Evolutionary conservation across 2,329 filamentous ascomycete genomes (phyloP).

Genomic region (Cladosporium cucumerinum): DNA sequence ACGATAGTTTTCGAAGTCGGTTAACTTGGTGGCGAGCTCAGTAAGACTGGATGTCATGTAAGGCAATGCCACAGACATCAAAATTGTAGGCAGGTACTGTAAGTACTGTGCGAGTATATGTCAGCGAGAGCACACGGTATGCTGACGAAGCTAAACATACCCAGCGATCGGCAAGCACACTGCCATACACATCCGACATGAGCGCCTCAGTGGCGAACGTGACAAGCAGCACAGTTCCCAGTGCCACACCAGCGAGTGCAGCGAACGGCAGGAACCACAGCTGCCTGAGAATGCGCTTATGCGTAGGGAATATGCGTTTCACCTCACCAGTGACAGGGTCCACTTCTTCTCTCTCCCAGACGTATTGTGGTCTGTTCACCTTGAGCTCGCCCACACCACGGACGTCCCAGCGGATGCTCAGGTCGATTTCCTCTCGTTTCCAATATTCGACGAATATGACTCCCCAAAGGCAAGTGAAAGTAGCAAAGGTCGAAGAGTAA

Average conservation of each 20-base stretch:
- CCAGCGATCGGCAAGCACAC: conserved; percentile 5
- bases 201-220: conserved; percentile 8
- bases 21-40: conserved; percentile 53
- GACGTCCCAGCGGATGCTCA: conserved; percentile 15
- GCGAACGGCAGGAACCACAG: conserved; percentile 12
- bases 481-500: conserved; percentile 7
- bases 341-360: conserved; percentile 10
- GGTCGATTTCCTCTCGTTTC: conserved; percentile 12
- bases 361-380: conserved; percentile 10
- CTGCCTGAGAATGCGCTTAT: conserved; percentile 13
- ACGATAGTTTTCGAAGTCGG: conserved; percentile 75
- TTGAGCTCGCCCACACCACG: conserved; percentile 6
- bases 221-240: conserved; percentile 7
- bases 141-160: background rate
- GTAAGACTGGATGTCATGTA: conserved; percentile 34
- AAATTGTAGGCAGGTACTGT: conserved; percentile 6
- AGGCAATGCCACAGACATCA: conserved; percentile 6
- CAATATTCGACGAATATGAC: conserved; percentile 11
- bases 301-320: conserved; percentile 8
- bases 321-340: conserved; percentile 13
- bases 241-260: background rate
- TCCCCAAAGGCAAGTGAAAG: conserved; percentile 13
- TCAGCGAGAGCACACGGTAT: background rate
- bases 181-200: conserved; percentile 14
- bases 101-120: background rate